Evolutionary conservation across 2,329 filamentous ascomycete genomes (phyloP), one percentile per base, ranked within the genome.

Genomic region (Alternaria burnsii): DNA sequence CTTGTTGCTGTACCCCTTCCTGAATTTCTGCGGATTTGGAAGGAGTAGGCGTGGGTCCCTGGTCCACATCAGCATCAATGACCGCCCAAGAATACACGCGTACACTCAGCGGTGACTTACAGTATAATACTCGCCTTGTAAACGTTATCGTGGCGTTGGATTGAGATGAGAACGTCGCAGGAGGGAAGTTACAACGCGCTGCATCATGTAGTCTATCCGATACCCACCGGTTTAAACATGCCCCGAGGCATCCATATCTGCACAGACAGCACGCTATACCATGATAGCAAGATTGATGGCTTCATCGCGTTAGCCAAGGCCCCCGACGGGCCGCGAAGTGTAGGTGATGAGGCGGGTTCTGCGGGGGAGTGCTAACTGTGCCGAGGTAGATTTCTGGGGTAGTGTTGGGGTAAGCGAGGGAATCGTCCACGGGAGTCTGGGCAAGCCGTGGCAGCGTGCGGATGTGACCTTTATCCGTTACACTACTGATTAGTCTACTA

Each of bases 311-410:
- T 53, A 53, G 51, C 9, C 22, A 26, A 43, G 51, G 46, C 10
- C 32, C 18, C 32, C 4, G 46, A 38, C 20, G 8, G 32, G 32
- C 30, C 14, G 34, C 14, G 46, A 12, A 36, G 20, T 36, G 20
- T 36, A n/a, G 16, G 46, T 50, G 30, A 3, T 48, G 28, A 34
- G 46, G 18, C 22, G 46, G 18, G 46, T 22, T 36, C 22, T 34
- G 46, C 46, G 46, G 46, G 44, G 46, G 46, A 32, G 38, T 38
- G 32, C 46, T 50, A 36, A 20, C 9, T 36, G 46, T 50, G 46
- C 46, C 46, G 46, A 50, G 46, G 46, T 50, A 50, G 30, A 48
- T 32, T 48, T n/a, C 20, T 34, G 30, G 46, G 30, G 30, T 48
- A 36, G 32, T 42, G 22, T 32, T 16, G 46, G 46, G 32, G 14